These are phyloP conservation scores for Colletotrichum simmondsii DNA, from an alignment of 2,329 filamentous ascomycete species.

Conservation along the genomic window DNA sequence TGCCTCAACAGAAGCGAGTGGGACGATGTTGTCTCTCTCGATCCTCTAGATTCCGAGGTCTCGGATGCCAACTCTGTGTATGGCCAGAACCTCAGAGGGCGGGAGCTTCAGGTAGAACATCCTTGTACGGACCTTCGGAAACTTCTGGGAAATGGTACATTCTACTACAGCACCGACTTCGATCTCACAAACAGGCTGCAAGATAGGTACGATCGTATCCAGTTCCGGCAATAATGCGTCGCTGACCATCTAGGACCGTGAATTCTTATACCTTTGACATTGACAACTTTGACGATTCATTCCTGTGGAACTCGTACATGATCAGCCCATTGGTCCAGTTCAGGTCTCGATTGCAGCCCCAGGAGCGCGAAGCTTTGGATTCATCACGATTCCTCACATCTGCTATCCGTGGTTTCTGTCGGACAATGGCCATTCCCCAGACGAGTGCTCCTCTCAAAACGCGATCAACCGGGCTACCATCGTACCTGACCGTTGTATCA, in stretches of 20 bases:
- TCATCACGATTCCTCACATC: constrained; percentile 88
- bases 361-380: constrained; percentile 85
- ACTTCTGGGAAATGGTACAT: constrained; percentile 90
- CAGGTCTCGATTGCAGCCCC: constrained; percentile 79
- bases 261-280: constrained; percentile 87
- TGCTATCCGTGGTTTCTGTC: constrained; percentile 92
- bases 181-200: constrained; percentile 94
- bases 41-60: constrained; percentile 61
- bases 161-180: constrained; percentile 99
- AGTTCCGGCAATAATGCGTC: constrained; percentile 31
- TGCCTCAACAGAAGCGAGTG: constrained; percentile 89
- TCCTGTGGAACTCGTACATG: constrained; percentile 99
- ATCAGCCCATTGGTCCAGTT: constrained; percentile 93
- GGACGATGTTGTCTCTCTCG: constrained; percentile 76
- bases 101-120: constrained; percentile 81
- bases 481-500: constrained; percentile 89
- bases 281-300: constrained; percentile 90
- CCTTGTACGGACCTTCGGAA: constrained; percentile 93
- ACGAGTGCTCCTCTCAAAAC: constrained; percentile 76
- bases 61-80: constrained; percentile 61
- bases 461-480: constrained; percentile 77
- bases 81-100: constrained; percentile 66
- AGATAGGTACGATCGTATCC: constrained; percentile 69
- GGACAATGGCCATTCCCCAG: constrained; percentile 86
- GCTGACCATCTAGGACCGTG: constrained; percentile 64